Evolutionary conservation across 768 basidiomycete species (phyloP), one percentile per base, ranked within the genome.

Genomic region (Rhodotorula kratochvilovae): DNA sequence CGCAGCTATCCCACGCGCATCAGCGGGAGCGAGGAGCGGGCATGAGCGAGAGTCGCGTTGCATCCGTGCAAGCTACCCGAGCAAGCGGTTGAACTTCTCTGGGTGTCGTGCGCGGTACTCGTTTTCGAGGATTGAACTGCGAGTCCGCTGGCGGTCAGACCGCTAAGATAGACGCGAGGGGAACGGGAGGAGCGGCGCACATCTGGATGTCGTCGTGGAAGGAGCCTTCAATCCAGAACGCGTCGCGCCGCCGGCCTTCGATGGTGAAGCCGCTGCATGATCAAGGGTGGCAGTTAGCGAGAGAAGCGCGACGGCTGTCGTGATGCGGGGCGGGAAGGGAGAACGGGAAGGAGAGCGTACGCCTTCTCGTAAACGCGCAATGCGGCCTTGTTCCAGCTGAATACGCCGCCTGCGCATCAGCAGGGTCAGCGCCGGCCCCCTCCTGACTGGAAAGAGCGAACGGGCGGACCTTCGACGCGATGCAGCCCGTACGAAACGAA

Each of bases 181-280:
- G n/a, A 27, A 17, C 5, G 7, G 29, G 23, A n/a, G 17, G 45
- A 10, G 36, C 12, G 31, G 45, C 65, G 56, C 29, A 51, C 65
- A 59, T 5, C 5, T 51, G 19, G 16, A 58, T 3, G 13, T 66
- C 65, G 61, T 71, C 65, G 0, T n/a, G 46, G 15, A 17, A 67
- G 1, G 8, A 46, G 1, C 70, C 65, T 25, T 53, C 46, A 19
- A 31, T 31, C 60, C 56, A 71, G 0, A 58, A 2, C 16, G 36
- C 19, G 16, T 58, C 4, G 2, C 70, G 54, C 7, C 36, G 46
- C 0, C 61, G 33, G 2, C 65, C 70, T 21, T 71, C 70, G 16
- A 63, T 48, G 55, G 46, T 42, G 50, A 71, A 67, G 11, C 70
- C 70, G 27, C 70, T 71, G 58, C 36, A 17, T 17, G 31, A 8